Conservation (phyloP, 2,329 filamentous ascomycete species). For the Sporothrix globosa region DNA sequence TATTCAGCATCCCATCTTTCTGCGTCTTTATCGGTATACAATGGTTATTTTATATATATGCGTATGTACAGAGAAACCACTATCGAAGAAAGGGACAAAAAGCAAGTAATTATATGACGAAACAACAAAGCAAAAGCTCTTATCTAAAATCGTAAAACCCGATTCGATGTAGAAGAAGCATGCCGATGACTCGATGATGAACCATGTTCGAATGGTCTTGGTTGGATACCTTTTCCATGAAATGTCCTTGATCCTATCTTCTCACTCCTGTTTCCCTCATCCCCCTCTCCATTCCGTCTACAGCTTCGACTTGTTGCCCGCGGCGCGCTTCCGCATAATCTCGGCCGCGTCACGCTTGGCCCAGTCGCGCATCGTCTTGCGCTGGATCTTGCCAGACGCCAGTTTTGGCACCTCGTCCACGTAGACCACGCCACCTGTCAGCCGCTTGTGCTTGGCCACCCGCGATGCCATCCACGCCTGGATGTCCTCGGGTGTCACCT, state of each 20-base stretch:
- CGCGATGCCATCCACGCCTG: conserved; percentile 50
- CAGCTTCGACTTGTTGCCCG: conserved; percentile 29
- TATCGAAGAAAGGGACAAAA: background rate
- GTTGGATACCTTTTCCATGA: background rate
- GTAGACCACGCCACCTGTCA: conserved; percentile 57
- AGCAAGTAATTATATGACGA: background rate
- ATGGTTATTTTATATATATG: background rate
- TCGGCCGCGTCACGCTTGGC: conserved; percentile 55
- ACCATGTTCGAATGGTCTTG: background rate
- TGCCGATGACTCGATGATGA: background rate
- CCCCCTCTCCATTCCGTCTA: background rate
- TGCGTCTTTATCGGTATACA: background rate
- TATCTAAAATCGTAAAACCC: background rate
- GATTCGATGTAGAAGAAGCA: conserved; percentile 7
- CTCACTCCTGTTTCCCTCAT: background rate
- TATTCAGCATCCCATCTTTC: too few species aligned
- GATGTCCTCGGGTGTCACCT: conserved; percentile 57
- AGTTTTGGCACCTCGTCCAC: conserved; percentile 61
- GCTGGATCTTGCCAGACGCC: conserved; percentile 61
- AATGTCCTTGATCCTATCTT: conserved; percentile 14
- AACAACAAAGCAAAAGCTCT: background rate
- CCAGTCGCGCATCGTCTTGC: conserved; percentile 61
- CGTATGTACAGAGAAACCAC: conserved; percentile 12
- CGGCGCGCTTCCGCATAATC: conserved; percentile 36
- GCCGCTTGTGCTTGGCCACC: conserved; percentile 57